Evolutionary conservation across 306 rosid genomes (phyloP).

Genomic region (Citrullus colocynthis): DNA sequence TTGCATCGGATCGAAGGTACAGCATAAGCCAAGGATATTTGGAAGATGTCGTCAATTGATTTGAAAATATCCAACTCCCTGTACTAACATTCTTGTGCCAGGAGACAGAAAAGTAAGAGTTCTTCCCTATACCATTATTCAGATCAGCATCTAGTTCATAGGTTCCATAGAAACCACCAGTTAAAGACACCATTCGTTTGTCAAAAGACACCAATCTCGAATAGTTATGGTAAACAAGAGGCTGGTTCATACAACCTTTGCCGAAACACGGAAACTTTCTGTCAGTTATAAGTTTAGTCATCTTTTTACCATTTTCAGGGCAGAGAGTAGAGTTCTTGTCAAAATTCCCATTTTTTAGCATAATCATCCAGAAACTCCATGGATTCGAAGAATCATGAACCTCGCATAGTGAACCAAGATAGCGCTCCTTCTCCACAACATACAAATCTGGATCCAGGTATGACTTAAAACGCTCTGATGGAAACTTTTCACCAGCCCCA

Average conservation of each 20-base stretch:
- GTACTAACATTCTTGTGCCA: slow-evolving; percentile 35
- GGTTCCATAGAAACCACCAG: slow-evolving; percentile 41
- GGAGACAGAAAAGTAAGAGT: slow-evolving; percentile 35
- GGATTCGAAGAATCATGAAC: slow-evolving; percentile 19
- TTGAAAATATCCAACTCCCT: slow-evolving; percentile 42
- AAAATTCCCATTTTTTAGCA: slow-evolving; percentile 48
- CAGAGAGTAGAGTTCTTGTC: slow-evolving; percentile 40
- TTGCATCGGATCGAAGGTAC: slow-evolving; percentile 44
- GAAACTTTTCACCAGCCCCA: not conserved
- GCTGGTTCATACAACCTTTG: slow-evolving; percentile 59
- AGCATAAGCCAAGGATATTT: slow-evolving; percentile 54
- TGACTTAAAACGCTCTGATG: not conserved
- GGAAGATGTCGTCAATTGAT: slow-evolving; percentile 26
- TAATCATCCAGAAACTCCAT: slow-evolving; percentile 56
- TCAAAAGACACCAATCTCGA: slow-evolving; percentile 17
- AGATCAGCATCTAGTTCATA: slow-evolving; percentile 43
- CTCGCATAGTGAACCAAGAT: slow-evolving; percentile 34
- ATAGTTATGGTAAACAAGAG: slow-evolving; percentile 35
- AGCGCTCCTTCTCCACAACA: slow-evolving; percentile 36
- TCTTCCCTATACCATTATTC: slow-evolving; percentile 17
- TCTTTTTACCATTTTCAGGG: slow-evolving; percentile 36
- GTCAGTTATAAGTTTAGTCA: slow-evolving; percentile 17
- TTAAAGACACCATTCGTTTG: slow-evolving; percentile 6
- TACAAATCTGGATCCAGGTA: slow-evolving; percentile 20
- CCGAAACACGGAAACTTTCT: slow-evolving; percentile 44